phyloP scores from a whole-genome alignment of 306 rosid species.

The Cucumis sativus region DNA sequence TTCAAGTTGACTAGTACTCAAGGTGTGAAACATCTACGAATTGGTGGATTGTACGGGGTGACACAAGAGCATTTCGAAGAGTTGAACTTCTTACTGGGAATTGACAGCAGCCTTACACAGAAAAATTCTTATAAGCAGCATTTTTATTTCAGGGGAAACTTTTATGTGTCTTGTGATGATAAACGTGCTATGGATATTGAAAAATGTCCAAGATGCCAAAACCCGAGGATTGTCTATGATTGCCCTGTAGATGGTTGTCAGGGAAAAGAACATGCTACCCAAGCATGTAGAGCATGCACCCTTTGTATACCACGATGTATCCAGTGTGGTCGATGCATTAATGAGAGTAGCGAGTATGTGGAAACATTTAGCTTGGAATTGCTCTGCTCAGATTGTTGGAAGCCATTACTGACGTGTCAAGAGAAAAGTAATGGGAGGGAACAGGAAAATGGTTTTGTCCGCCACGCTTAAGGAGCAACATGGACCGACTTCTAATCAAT shows the following conservation, averaged over 20 bases:
- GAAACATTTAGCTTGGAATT: conserved; percentile 77
- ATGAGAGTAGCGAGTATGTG: conserved; percentile 59
- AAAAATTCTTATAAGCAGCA: conserved; percentile 45
- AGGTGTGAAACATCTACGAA: conserved; percentile 43
- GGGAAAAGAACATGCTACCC: conserved; percentile 27
- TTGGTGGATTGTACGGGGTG: conserved; percentile 51
- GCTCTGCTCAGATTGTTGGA: conserved; percentile 58
- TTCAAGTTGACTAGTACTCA: conserved; percentile 25
- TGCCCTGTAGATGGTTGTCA: conserved; percentile 72
- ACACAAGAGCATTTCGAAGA: conserved; percentile 46
- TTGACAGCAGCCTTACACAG: conserved; percentile 21
- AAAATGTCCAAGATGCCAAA: conserved; percentile 69
- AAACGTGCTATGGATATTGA: conserved; percentile 61
- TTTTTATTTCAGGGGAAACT: conserved; percentile 44
- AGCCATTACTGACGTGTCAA: conserved; percentile 20
- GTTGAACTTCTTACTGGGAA: conserved; percentile 36
- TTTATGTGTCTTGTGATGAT: conserved; percentile 61
- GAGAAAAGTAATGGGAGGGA: conserved; percentile 24
- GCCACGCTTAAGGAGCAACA: conserved; percentile 11
- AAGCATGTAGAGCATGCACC: conserved; percentile 66
- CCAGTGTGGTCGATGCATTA: conserved; percentile 73
- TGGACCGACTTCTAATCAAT: not conserved
- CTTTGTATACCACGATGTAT: conserved; percentile 70
- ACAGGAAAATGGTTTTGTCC: conserved; percentile 26
- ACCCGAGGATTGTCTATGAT: conserved; percentile 74